A percentile compares a stretch with the other conserved stretches of the same genome.
phyloP scores from a whole-genome alignment of 75 land plant species.

The Pinus taeda region DNA sequence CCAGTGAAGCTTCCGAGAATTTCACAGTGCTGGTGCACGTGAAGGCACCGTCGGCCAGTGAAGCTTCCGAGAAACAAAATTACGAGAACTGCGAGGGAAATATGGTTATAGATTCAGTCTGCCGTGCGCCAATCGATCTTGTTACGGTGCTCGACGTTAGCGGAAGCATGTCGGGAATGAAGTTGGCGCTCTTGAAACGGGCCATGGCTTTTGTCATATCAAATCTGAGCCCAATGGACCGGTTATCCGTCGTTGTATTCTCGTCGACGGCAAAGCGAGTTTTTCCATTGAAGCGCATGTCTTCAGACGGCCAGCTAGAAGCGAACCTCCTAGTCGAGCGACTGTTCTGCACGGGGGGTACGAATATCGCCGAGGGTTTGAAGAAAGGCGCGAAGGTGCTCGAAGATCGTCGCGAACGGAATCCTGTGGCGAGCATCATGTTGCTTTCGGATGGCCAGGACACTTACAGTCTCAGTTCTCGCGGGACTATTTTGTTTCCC shows the following conservation, averaged over 20 bases:
- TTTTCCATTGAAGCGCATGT: slow-evolving; percentile 69
- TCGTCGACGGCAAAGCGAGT: slow-evolving; percentile 55
- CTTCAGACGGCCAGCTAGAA: slow-evolving; percentile 46
- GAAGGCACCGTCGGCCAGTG: slow-evolving; percentile 24
- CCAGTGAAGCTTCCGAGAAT: slow-evolving; percentile 25
- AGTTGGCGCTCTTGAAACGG: slow-evolving; percentile 76
- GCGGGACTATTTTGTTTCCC: too few species aligned
- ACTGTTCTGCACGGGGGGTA: slow-evolving; percentile 32
- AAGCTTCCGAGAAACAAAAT: neutral
- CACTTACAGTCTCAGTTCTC: slow-evolving; percentile 6
- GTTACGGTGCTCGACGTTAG: slow-evolving; percentile 62
- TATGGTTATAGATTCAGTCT: slow-evolving; percentile 23
- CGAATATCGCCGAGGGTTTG: slow-evolving; percentile 66
- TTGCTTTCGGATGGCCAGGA: slow-evolving; percentile 62
- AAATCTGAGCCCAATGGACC: slow-evolving; percentile 73
- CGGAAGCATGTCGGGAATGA: slow-evolving; percentile 73
- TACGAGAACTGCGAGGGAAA: too few species aligned
- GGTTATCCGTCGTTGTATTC: slow-evolving; percentile 75
- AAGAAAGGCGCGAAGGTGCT: slow-evolving; percentile 66
- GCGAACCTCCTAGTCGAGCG: slow-evolving; percentile 61
- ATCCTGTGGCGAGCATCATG: slow-evolving; percentile 55
- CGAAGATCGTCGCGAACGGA: slow-evolving; percentile 57
- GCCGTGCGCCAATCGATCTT: slow-evolving; percentile 70
- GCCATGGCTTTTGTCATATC: slow-evolving; percentile 79
- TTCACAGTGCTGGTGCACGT: slow-evolving; percentile 54